phyloP scores from a whole-genome alignment of 306 rosid genomes.

The Carpinus viminea region DNA sequence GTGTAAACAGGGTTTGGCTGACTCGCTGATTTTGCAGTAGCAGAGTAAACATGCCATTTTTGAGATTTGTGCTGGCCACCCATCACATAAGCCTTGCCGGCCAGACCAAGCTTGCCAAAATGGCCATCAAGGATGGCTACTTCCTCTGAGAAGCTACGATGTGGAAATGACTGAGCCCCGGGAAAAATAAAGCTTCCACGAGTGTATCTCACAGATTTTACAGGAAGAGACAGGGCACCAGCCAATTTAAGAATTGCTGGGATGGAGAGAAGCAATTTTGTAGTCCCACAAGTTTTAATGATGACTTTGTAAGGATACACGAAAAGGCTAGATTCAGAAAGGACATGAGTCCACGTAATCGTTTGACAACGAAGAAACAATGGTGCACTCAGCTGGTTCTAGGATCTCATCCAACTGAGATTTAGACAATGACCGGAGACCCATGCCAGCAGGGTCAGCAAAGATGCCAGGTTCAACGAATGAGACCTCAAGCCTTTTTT shows the following conservation, averaged over 20 bases:
- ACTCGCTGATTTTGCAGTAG: constrained; percentile 33
- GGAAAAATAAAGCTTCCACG: constrained; percentile 69
- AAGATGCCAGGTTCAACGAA: constrained; percentile 66
- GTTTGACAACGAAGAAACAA: constrained; percentile 76
- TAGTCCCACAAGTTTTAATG: constrained; percentile 95
- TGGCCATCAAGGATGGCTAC: constrained; percentile 51
- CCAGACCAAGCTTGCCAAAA: constrained; percentile 54
- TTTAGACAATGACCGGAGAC: constrained; percentile 69
- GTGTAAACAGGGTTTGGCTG: constrained; percentile 36
- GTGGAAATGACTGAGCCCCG: constrained; percentile 65
- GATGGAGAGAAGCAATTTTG: constrained; percentile 78
- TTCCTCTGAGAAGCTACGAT: constrained; percentile 59
- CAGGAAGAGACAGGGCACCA: constrained; percentile 56
- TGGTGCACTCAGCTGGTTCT: constrained; percentile 86
- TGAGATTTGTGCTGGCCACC: constrained; percentile 41
- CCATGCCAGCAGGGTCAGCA: constrained; percentile 68
- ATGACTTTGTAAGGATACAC: constrained; percentile 75
- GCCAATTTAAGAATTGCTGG: constrained; percentile 78
- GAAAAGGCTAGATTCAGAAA: constrained; percentile 91
- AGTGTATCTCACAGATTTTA: constrained; percentile 67
- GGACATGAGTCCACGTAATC: constrained; percentile 87
- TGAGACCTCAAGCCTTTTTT: constrained; percentile 89
- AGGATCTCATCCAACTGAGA: constrained; percentile 79
- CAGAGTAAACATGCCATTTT: constrained; percentile 67
- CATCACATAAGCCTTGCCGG: constrained; percentile 52